These are phyloP conservation scores for Xanthoconium purpureum DNA, from an alignment of 768 basidiomycete species.

Conservation along the genomic window DNA sequence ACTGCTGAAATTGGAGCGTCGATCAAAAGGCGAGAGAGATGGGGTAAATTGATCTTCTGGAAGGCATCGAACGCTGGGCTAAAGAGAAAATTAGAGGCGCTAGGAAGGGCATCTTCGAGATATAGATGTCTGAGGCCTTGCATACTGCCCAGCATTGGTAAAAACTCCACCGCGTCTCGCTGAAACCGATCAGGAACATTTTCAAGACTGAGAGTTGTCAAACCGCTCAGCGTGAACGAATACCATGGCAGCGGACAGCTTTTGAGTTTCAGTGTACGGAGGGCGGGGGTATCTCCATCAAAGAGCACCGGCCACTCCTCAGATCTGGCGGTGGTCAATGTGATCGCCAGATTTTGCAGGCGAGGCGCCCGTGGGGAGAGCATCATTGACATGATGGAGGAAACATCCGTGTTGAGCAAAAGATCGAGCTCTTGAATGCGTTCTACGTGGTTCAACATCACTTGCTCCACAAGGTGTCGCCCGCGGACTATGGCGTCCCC, in stretches of 20 bases:
- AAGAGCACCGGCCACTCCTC: background rate
- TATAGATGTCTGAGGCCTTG: slow-evolving; percentile 12
- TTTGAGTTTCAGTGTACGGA: background rate
- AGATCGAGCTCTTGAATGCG: background rate
- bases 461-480: background rate
- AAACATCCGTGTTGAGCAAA: no score
- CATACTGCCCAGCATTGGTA: slow-evolving; percentile 35
- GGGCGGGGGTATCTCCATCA: background rate
- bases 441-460: background rate
- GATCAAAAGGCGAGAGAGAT: background rate
- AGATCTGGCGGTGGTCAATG: background rate
- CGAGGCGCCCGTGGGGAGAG: background rate
- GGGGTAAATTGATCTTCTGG: background rate
- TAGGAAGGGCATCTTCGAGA: slow-evolving; percentile 28
- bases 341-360: background rate
- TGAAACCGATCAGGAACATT: slow-evolving; percentile 19
- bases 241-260: background rate
- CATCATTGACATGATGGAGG: no score
- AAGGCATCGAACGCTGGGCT: background rate
- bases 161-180: slow-evolving; percentile 30
- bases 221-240: slow-evolving; percentile 11
- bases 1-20: background rate
- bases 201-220: slow-evolving; percentile 36
- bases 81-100: background rate
- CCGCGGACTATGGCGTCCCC: background rate